A percentile compares a stretch with the other conserved stretches of the same genome.
These are phyloP conservation scores for Luffa aegyptiaca DNA, from an alignment of 306 rosid genomes.

Conservation along the genomic window DNA sequence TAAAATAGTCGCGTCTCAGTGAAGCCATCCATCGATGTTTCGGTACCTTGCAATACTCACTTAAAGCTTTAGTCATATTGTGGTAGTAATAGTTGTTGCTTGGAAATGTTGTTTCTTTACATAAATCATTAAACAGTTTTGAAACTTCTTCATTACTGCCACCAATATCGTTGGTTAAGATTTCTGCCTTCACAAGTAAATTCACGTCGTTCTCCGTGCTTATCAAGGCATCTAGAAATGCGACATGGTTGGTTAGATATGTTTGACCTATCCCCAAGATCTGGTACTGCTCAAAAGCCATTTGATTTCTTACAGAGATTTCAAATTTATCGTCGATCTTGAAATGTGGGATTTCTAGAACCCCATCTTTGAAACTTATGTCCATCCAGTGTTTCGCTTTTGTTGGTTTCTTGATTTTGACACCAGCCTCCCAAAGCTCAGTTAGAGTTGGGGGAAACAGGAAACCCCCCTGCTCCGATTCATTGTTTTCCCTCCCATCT, in stretches of 20 bases:
- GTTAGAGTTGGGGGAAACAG: background rate
- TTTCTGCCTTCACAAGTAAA: background rate
- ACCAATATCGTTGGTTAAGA: background rate
- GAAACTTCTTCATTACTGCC: background rate
- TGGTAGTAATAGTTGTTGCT: background rate
- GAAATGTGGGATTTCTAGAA: background rate
- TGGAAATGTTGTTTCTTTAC: background rate
- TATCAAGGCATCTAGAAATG: background rate
- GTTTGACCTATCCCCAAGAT: no score
- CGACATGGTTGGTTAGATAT: background rate
- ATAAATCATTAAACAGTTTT: background rate
- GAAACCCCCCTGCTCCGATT: background rate
- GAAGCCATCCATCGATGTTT: background rate
- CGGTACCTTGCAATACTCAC: background rate
- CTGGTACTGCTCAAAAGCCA: background rate
- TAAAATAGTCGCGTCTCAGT: background rate
- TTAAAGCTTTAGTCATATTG: background rate
- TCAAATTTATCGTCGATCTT: background rate
- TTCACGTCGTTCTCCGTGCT: background rate
- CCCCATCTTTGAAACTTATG: background rate
- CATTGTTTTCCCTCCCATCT: no score
- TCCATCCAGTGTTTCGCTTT: background rate
- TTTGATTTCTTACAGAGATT: background rate
- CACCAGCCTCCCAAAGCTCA: background rate
- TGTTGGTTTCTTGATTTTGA: background rate